Evolutionary conservation across 116 monocot genomes (phyloP), one percentile per base, ranked within the genome.

Genomic region (Phalaenopsis hybrid): DNA sequence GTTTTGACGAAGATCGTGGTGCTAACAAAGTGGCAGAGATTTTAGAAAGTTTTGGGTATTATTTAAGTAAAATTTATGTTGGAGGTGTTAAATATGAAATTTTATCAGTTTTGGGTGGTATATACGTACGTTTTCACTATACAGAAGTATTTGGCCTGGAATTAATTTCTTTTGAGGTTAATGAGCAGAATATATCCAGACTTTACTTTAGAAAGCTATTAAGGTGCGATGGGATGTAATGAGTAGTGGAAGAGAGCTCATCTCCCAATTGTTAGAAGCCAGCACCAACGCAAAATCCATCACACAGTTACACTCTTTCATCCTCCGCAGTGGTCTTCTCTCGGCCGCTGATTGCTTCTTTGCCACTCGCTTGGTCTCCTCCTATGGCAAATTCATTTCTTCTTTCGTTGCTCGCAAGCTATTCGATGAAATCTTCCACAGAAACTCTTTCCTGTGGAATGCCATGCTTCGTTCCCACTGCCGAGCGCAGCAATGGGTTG

Each of bases 391-490:
- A 5, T 51, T 79, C 87, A 1, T 51, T 44, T 78, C 70, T 10
- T 4, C 81, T 52, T 9, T 74, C 20, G 1, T 31, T 41, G 87
- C 92, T 17, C 82, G 75, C 82, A 78, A 86, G 34, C 57, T 91
- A 81, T 89, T 91, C 84, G 88, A 89, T 80, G 91, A 91, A 89
- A 86, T 83, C 37, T 79, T 82, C 63, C 74, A 67, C 4, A 85
- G 86, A 77, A 88, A 82, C 57, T 78, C 87, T 48, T 73, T 74
- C 57, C 92, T 88, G 41, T 87, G 51, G 80, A 90, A 93, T 82
- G 83, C 90, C 70, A 34, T 87, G 51, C 87, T 90, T 44, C 87
- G 90, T 52, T 81, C 90, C 48, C 80, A 86, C 74, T 83, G 74
- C 69, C 81, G 83, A 16, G 86, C 88, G n/a, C 43, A 75, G 37